Conservation (phyloP, 257 asterid genomes). For the Lantana camara region DNA sequence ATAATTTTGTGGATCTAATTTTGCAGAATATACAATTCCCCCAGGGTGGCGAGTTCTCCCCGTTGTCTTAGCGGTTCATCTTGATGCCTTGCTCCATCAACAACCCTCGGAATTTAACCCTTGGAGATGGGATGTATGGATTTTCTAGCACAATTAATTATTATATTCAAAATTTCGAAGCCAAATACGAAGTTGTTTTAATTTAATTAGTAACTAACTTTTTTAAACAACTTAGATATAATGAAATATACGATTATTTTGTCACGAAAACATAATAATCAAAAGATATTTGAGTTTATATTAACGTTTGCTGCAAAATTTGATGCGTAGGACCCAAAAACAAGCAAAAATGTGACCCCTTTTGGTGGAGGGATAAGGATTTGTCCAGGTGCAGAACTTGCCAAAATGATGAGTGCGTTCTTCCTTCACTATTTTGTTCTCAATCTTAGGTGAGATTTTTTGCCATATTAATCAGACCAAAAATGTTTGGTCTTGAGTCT, state of each 20-base stretch:
- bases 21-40: conserved; percentile 66
- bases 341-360: conserved; percentile 50
- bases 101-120: conserved; percentile 62
- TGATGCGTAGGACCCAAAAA: conserved; percentile 32
- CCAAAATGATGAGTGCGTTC: conserved; percentile 64
- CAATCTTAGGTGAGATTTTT: conserved; percentile 65
- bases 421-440: conserved; percentile 83
- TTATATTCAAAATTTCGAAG: no score
- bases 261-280: no score
- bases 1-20: not conserved
- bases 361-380: conserved; percentile 76
- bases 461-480: no score
- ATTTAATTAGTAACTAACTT: no score
- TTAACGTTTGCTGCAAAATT: no score
- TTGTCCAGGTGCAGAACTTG: conserved; percentile 86
- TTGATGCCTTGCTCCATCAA: conserved; percentile 65
- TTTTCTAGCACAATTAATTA: no score
- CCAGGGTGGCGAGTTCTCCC: conserved; percentile 87
- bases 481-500: no score
- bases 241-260: no score
- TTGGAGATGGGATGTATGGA: conserved; percentile 72
- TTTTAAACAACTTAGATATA: no score
- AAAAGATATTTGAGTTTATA: not conserved
- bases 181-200: no score
- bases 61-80: conserved; percentile 54